Base-by-base conservation (phyloP, 768 basidiomycete species). In the Podaxis mareebaensis region DNA sequence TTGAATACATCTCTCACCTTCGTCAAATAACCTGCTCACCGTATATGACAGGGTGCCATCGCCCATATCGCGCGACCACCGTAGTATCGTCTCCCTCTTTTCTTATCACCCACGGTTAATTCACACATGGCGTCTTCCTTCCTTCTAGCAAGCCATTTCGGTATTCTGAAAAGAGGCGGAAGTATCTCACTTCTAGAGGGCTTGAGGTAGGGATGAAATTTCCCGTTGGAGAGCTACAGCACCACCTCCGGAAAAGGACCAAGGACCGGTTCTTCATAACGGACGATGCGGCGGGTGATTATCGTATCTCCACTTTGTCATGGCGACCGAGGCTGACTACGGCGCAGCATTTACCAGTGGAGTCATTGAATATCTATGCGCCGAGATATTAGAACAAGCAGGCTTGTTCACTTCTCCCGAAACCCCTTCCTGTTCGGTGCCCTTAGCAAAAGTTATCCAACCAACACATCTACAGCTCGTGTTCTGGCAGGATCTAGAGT, bases 381-480 rank as follows among this genome's bases (percentile, higher is more conserved):
- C 93, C 30, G 93, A 95, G 75, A 87, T 95, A 70, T 84, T 94
- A 58, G 93, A 95, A 75, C 80, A 94, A 51, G 91, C 93, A 59
- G 93, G 93, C 48, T 60, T 39, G 33, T 8, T 60, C 48, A 60
- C 33, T 15, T 60, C 59, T 30, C 54, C 54, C 10, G 54, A 56
- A 22, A n/a, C 24, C 15, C 26, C 40, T 46, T 46, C n/a, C 44
- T 12, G n/a, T 20, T 17, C 44, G 10, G 44, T 40, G 46, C 46
- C 36, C 7, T 33, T 12, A 3, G 49, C 58, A 17, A 60, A 49
- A n/a, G 26, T 60, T 24, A 60, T 60, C 36, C 59, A 60, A 30
- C 59, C 49, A 20, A 13, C 38, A n/a, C 59, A 60, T 40, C 38
- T 60, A 17, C 49, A 30, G 15, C 38, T 52, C 24, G 59, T 52